Evolutionary conservation across 1,284 basidiomycete genomes (phyloP), one percentile per base, ranked within the genome.

Genomic region (Puccinia triticina): DNA sequence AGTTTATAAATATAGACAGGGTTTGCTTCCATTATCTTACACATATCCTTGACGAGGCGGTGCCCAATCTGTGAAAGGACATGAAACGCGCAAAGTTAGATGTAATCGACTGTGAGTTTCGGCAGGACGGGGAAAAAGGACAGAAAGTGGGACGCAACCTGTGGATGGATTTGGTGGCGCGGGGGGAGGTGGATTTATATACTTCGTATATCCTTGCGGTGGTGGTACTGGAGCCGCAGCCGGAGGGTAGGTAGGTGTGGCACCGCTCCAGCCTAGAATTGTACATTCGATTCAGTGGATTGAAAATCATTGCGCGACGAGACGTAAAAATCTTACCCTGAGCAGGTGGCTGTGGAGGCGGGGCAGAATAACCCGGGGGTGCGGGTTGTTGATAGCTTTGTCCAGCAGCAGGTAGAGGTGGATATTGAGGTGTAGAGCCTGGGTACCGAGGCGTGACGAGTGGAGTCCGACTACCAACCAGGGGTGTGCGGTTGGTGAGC

Each of bases 341-440:
- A 23, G 77, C 71, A 32, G 69, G 69, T 43, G 79, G 79, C 48
- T 78, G 77, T 26, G 64, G 61, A 57, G 79, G 79, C 32, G 79
- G 67, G 57, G 37, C 43, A 43, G 79, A 50, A 40, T 72, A 48
- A 32, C 71, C 69, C n/a, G 79, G 46, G 21, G 71, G 43, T 37
- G 37, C 40, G 16, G 79, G 46, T 34, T 80, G 77, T 12, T 69
- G 43, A 81, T 73, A 73, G 37, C 71, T 32, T 43, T 72, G 69
- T 50, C 43, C 53, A 40, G 64, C 34, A 72, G 50, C 3, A 43
- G 80, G 73, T 26, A 73, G 48, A 64, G 80, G 80, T 12, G 80
- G 80, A 48, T 82, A 76, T 55, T 72, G 80, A 55, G 80, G 80
- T 50, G 80, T 82, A 50, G 61, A 57, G 50, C 71, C 69, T 26